Evolutionary conservation across 2,329 filamentous ascomycete genomes (phyloP).

Genomic region (Hymenoscyphus albidus): DNA sequence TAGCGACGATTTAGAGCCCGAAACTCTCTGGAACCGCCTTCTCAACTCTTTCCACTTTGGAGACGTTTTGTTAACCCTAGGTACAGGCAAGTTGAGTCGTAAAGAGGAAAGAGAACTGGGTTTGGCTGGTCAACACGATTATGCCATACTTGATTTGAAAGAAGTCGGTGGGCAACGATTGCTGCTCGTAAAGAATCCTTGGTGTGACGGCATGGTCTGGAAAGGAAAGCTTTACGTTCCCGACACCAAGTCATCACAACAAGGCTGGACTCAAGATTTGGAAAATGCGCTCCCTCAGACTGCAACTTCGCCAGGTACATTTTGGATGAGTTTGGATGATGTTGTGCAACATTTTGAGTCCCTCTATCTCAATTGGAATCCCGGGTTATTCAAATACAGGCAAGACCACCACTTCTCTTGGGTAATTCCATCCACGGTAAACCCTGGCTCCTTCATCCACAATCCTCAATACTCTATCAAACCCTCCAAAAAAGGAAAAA

Average conservation of each 20-base stretch:
- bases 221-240: constrained; percentile 42
- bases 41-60: constrained; percentile 69
- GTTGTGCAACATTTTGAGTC: constrained; percentile 91
- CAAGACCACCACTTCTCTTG: constrained; percentile 91
- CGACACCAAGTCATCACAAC: constrained; percentile 5
- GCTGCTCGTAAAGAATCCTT: constrained; percentile 91
- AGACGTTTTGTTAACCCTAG: constrained; percentile 83
- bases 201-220: constrained; percentile 79
- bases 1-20: constrained; percentile 73
- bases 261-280: constrained; percentile 26
- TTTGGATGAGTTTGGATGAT: constrained; percentile 89
- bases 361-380: constrained; percentile 97
- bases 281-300: constrained; percentile 27
- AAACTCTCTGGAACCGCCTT: constrained; percentile 74
- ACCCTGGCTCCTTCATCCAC: constrained; percentile 54
- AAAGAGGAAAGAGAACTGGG: constrained; percentile 78
- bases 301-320: constrained; percentile 61
- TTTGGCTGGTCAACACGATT: constrained; percentile 87
- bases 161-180: constrained; percentile 60
- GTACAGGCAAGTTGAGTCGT: constrained; percentile 76
- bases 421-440: constrained; percentile 52
- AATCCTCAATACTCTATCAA: constrained; percentile 71
- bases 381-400: constrained; percentile 71
- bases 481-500: constrained; percentile 53
- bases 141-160: constrained; percentile 79